Conservation (phyloP, 768 basidiomycete species). For the Leucocoprinus sp. region DNA sequence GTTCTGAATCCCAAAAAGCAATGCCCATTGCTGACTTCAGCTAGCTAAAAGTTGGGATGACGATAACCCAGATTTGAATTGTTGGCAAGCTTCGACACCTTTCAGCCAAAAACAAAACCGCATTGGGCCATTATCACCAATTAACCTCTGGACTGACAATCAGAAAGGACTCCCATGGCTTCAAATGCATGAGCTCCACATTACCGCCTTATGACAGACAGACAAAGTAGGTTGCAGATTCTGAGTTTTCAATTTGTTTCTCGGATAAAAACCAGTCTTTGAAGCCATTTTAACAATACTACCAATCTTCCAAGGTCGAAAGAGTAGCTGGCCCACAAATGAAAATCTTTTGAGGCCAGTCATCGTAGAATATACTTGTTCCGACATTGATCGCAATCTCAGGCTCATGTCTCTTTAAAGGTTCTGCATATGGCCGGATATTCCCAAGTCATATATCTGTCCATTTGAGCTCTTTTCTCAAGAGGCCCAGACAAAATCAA, state of each 20-base stretch:
- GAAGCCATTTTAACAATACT: no score
- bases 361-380: slow-evolving; percentile 6
- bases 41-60: slow-evolving; percentile 5
- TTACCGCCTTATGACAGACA: not conserved
- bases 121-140: not conserved
- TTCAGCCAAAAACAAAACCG: not conserved
- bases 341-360: no score
- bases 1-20: slow-evolving; percentile 18
- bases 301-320: no score
- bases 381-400: slow-evolving; percentile 2
- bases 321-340: no score
- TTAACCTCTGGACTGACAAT: not conserved
- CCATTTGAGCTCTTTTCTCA: no score
- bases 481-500: no score
- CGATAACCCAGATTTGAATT: slow-evolving; percentile 8
- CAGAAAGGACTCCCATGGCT: not conserved
- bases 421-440: no score
- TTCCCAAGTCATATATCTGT: no score
- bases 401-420: slow-evolving; percentile 3
- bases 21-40: slow-evolving; percentile 3
- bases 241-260: no score
- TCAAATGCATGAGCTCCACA: not conserved
- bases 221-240: not conserved
- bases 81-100: not conserved
- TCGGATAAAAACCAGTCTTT: no score